These are phyloP conservation scores for Leishmania martiniquensis DNA, from an alignment of 208 protist species.

Conservation along the genomic window DNA sequence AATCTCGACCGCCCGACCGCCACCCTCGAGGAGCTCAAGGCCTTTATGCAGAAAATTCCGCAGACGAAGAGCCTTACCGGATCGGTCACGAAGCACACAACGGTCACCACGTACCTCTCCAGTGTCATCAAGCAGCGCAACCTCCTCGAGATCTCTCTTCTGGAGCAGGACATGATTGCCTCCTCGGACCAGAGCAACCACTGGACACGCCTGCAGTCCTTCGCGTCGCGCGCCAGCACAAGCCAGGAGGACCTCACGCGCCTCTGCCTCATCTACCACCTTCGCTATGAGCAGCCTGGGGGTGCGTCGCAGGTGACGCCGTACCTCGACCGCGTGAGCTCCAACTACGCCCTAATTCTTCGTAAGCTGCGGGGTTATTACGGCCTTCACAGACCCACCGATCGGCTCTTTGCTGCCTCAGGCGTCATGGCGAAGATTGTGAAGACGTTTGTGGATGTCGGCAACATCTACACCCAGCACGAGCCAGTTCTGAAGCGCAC, in stretches of 20 bases:
- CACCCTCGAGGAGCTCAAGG: constrained; percentile 88
- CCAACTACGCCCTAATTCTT: constrained; percentile 45
- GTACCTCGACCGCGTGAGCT: constrained; percentile 48
- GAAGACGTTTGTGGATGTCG: constrained; percentile 83
- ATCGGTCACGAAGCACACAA: constrained; percentile 89
- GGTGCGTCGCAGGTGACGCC: constrained; percentile 32
- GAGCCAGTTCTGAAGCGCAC: constrained; percentile 90
- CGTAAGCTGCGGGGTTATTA: constrained; percentile 75
- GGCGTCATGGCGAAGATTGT: constrained; percentile 88
- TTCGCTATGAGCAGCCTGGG: constrained; percentile 71
- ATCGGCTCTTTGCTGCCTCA: constrained; percentile 88
- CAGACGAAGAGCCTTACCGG: constrained; percentile 80
- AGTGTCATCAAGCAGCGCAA: constrained; percentile 74
- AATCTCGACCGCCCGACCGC: constrained; percentile 81
- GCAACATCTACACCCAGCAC: constrained; percentile 99
- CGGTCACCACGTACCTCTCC: constrained; percentile 75
- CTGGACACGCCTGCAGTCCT: constrained; percentile 63
- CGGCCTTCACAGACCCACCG: constrained; percentile 47
- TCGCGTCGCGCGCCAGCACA: constrained; percentile 44
- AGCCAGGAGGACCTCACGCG: constrained; percentile 55
- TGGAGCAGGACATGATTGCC: constrained; percentile 96
- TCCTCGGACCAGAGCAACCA: constrained; percentile 63
- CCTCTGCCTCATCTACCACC: constrained; percentile 83
- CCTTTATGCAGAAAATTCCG: constrained; percentile 86
- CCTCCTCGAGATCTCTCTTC: constrained; percentile 93